Conservation (phyloP, 345 rosid genomes). For the Moricandia arvensis region DNA sequence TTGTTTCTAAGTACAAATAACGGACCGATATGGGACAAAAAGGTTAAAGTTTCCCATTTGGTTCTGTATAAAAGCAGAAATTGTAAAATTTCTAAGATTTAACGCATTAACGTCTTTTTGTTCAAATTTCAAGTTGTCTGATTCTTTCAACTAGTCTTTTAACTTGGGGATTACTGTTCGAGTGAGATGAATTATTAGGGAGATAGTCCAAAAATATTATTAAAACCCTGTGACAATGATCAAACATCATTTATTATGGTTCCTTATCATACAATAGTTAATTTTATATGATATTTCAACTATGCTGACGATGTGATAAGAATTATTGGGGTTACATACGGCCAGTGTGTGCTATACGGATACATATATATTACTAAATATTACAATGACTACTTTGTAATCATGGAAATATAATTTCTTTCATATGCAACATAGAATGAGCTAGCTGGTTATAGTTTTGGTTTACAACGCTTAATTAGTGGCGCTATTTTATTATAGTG, state of each 20-base stretch:
- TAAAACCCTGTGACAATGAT: background rate
- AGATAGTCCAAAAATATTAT: background rate
- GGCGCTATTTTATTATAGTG: background rate
- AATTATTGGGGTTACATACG: background rate
- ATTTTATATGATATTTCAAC: background rate
- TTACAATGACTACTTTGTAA: background rate
- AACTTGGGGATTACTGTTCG: background rate
- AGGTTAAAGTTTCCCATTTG: constrained; percentile 25
- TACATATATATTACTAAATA: background rate
- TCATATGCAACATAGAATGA: background rate
- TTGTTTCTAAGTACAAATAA: constrained; percentile 29
- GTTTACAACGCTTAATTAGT: background rate
- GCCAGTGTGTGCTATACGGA: too few species aligned
- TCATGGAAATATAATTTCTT: background rate
- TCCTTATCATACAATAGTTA: constrained; percentile 6
- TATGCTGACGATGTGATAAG: background rate
- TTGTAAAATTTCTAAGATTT: constrained; percentile 27
- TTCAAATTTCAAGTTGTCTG: background rate
- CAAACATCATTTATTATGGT: constrained; percentile 7
- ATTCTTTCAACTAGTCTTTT: background rate
- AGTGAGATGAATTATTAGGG: background rate
- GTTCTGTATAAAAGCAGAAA: constrained; percentile 29
- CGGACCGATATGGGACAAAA: constrained; percentile 34
- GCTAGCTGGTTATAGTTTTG: background rate
- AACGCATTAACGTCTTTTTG: constrained; percentile 21